Base-by-base conservation (phyloP, 768 basidiomycete genomes). In the Kwoniella bestiolae region DNA sequence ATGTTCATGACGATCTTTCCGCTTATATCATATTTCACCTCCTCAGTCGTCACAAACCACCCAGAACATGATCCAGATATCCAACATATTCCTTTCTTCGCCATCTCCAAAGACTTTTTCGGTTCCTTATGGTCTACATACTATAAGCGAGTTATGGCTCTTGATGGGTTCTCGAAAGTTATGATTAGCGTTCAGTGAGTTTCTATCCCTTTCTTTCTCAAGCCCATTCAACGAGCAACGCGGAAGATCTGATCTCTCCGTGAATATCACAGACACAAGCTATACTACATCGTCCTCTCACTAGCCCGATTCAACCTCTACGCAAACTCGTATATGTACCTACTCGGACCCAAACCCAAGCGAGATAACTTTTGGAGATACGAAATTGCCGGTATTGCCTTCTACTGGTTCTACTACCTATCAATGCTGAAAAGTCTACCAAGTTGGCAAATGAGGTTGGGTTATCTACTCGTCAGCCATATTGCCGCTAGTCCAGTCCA, bases 41-140 rank as follows among this genome's bases (percentile, higher is more conserved):
- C n/a, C n/a, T n/a, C 71, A 96, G 94, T 97, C 56, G 92, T 97
- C 57, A 90, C 95, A n/a, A 97, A 98, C 76, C 92, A 97, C 70
- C 94, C 93, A 5, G 89, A 94, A 50, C 96, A 99, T 88, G 94
- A 84, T 68, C 84, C 84, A 12, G 84, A 85, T 64, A 85, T 84
- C 60, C 83, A 84, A 59, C 84, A 85, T 69, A 83, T 98, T 18
- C 96, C 96, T 14, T 96, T 99, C 84, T 88, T 99, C 72, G 95
- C 94, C 61, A 91, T 95, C 74, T 89, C 92, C 3, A 88, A 92
- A 9, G 85, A 85, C 16, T 99, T 97, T 83, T 88, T 96, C 80
- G 84, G 86, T 45, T 89, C 88, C 16, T 81, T 97, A 2, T 96
- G 90, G 86, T 95, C 93, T 3, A 92, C 94, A 0, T 99, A 96